phyloP scores from a whole-genome alignment of 225 moss, liverwort and hornwort genomes.

The Polytrichum commune region DNA sequence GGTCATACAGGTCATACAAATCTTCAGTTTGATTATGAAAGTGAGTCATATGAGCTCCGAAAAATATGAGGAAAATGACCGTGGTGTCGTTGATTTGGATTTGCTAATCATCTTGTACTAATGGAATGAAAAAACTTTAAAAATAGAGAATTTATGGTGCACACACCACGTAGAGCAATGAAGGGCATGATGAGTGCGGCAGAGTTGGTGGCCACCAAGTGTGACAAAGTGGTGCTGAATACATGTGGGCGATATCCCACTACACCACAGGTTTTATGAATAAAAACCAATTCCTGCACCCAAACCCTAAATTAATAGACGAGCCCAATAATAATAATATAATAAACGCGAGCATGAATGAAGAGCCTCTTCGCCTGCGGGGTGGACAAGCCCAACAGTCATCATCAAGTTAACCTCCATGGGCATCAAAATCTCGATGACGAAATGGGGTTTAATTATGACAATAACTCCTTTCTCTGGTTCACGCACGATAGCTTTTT shows the following conservation, averaged over 20 bases:
- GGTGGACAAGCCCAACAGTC: not conserved
- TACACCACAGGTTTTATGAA: slow-evolving; percentile 86
- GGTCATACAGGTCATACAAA: too few relatives aligned
- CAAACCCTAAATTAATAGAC: not conserved
- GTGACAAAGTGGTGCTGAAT: slow-evolving; percentile 74
- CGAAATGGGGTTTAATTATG: not conserved
- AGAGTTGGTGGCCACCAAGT: slow-evolving; percentile 83
- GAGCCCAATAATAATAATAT: too few relatives aligned
- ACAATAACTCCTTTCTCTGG: too few relatives aligned
- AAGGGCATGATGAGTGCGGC: slow-evolving; percentile 79
- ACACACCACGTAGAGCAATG: slow-evolving; percentile 42
- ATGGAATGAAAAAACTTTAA: too few relatives aligned
- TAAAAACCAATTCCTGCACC: slow-evolving; percentile 74
- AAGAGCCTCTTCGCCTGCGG: too few relatives aligned
- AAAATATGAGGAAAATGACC: too few relatives aligned
- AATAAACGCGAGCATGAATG: too few relatives aligned
- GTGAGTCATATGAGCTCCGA: too few relatives aligned
- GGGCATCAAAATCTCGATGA: not conserved
- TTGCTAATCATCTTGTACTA: too few relatives aligned
- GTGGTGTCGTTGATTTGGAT: too few relatives aligned
- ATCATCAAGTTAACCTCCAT: not conserved
- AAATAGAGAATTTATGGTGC: not conserved
- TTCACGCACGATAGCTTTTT: too few relatives aligned
- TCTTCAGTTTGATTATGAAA: too few relatives aligned
- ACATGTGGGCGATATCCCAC: slow-evolving; percentile 87